phyloP scores from a whole-genome alignment of 2,329 filamentous ascomycete species.

The Cladosporium sp. region DNA sequence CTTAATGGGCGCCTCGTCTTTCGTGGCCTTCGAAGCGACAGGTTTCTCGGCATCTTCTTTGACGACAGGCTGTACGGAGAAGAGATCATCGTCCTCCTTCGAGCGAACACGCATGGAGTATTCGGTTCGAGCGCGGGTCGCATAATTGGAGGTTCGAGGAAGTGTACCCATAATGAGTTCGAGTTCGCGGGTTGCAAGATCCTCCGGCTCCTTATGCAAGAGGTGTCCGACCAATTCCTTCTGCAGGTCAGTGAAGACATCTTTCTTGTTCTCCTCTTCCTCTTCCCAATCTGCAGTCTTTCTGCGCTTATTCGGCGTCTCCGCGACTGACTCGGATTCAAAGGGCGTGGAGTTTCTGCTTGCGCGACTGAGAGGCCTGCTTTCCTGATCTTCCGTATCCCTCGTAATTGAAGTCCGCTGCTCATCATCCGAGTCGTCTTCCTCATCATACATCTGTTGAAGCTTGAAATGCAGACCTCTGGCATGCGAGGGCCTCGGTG shows the following conservation, averaged over 20 bases:
- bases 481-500: conserved; percentile 57
- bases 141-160: conserved; percentile 58
- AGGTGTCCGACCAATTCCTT: conserved; percentile 45
- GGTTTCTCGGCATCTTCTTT: conserved; percentile 39
- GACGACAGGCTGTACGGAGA: conserved; percentile 55
- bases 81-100: conserved; percentile 79
- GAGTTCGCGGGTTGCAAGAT: conserved; percentile 56
- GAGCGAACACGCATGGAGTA: conserved; percentile 70
- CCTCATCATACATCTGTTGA: conserved; percentile 67
- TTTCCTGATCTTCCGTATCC: conserved; percentile 83
- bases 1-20: conserved; percentile 24
- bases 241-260: conserved; percentile 42
- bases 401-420: conserved; percentile 60
- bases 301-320: conserved; percentile 41
- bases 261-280: conserved; percentile 43
- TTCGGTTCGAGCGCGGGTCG: conserved; percentile 67
- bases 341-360: conserved; percentile 50
- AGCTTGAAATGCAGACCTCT: conserved; percentile 78
- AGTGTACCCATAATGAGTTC: conserved; percentile 53
- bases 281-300: conserved; percentile 42
- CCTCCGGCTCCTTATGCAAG: conserved; percentile 60
- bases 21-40: conserved; percentile 15
- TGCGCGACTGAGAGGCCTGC: conserved; percentile 69
- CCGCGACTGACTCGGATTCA: conserved; percentile 43
- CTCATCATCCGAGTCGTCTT: conserved; percentile 77